These are phyloP conservation scores for Phytophthora capsici DNA, from an alignment of 352 stramenopile species.

Conservation along the genomic window DNA sequence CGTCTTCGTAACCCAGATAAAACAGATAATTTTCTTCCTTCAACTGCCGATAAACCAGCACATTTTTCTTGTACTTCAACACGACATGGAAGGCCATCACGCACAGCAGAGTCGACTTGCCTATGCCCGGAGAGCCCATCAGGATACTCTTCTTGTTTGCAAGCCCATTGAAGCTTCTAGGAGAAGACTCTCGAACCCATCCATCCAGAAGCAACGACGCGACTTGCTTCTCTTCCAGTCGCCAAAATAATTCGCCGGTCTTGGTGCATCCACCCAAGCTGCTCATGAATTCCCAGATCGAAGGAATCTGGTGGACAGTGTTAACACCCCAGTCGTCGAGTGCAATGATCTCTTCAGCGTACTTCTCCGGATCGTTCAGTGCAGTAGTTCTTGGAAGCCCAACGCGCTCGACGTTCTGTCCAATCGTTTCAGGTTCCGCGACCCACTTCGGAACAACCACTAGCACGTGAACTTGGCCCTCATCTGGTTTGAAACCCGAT, in stretches of 20 bases:
- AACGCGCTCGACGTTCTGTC: too few species aligned
- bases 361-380: constrained; percentile 5
- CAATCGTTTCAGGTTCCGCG: too few species aligned
- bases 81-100: constrained; percentile 40
- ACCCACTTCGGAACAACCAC: too few species aligned
- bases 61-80: constrained; percentile 41
- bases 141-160: constrained; percentile 32
- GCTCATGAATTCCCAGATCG: constrained; percentile 27
- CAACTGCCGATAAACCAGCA: constrained; percentile 38
- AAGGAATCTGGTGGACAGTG: constrained; percentile 16
- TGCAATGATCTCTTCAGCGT: constrained; percentile 1
- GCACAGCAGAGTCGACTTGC: constrained; percentile 43
- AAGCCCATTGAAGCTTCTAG: constrained; percentile 15
- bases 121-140: constrained; percentile 28
- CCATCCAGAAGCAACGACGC: constrained; percentile 17
- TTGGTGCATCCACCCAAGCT: constrained; percentile 26
- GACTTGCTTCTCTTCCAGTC: constrained; percentile 32
- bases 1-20: constrained; percentile 16
- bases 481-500: too few species aligned
- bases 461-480: too few species aligned
- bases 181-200: constrained; percentile 27
- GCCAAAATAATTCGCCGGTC: constrained; percentile 25
- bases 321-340: constrained; percentile 4
- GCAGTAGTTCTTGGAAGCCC: too few species aligned
- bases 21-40: constrained; percentile 13